phyloP scores from a whole-genome alignment of 2,329 filamentous ascomycete genomes.

The Amauroascus verrucosus region DNA sequence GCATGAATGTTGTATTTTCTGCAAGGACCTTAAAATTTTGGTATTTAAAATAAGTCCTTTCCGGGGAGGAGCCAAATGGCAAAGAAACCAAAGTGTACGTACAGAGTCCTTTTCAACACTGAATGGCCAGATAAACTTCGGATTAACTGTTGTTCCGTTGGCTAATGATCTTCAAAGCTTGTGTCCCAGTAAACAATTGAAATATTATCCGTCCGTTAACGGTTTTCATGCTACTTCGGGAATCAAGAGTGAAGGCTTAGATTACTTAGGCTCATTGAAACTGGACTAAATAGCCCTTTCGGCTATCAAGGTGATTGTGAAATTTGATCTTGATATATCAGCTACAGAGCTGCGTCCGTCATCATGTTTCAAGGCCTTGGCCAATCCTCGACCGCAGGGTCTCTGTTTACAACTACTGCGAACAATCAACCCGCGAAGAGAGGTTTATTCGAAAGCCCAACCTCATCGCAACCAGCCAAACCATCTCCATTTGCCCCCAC shows the following conservation, averaged over 20 bases:
- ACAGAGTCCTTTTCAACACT: no score
- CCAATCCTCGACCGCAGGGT: constrained; percentile 5
- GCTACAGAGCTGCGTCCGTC: not conserved
- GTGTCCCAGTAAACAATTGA: constrained; percentile 4
- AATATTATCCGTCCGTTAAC: not conserved
- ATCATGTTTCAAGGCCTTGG: constrained; percentile 2
- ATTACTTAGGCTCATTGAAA: not conserved
- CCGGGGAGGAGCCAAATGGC: not conserved
- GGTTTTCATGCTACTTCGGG: not conserved
- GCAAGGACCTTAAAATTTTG: no score
- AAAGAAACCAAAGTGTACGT: no score
- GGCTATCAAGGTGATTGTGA: not conserved
- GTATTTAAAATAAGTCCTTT: not conserved
- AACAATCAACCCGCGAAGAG: constrained; percentile 14
- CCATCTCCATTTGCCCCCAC: constrained; percentile 14
- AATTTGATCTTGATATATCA: not conserved
- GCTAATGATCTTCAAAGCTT: constrained; percentile 3
- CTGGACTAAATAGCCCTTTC: not conserved
- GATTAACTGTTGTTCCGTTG: constrained; percentile 1
- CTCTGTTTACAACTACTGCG: constrained; percentile 5
- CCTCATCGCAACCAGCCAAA: constrained; percentile 10
- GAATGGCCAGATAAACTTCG: not conserved
- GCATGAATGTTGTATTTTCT: constrained; percentile 37
- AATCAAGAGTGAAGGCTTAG: not conserved
- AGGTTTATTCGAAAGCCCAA: constrained; percentile 12